These are phyloP conservation scores for Sclerotiophoma versabilis DNA, from an alignment of 2,329 filamentous ascomycete genomes.

Conservation along the genomic window DNA sequence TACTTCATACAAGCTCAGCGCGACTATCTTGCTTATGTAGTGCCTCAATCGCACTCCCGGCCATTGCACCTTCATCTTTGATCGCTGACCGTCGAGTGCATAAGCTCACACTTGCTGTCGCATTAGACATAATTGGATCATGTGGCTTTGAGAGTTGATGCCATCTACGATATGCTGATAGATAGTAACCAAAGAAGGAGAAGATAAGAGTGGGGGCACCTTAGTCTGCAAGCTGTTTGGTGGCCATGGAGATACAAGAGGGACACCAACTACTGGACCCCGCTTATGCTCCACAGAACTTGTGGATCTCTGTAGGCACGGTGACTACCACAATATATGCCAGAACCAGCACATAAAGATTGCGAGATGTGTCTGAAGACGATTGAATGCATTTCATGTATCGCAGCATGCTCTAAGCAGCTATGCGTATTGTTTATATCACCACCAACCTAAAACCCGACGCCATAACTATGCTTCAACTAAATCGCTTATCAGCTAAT, in stretches of 20 bases:
- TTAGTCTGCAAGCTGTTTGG: not conserved
- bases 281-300: too few species aligned
- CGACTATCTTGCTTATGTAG: too few species aligned
- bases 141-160: too few species aligned
- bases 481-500: too few species aligned
- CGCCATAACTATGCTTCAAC: constrained; percentile 7
- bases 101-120: not conserved
- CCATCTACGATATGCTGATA: not conserved
- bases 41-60: not conserved
- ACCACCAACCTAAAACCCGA: not conserved
- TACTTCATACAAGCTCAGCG: too few species aligned
- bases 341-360: too few species aligned
- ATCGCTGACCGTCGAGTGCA: not conserved
- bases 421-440: not conserved
- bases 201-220: constrained; percentile 6
- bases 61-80: not conserved
- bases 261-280: not conserved
- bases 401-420: not conserved
- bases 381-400: not conserved
- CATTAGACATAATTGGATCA: not conserved
- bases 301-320: too few species aligned
- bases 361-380: too few species aligned
- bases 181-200: not conserved
- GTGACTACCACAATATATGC: too few species aligned
- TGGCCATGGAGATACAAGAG: not conserved